A percentile compares a stretch with the other conserved stretches of the same genome.
phyloP scores from a whole-genome alignment of 495 filamentous ascomycete species.

The Cetradonia linearis region DNA sequence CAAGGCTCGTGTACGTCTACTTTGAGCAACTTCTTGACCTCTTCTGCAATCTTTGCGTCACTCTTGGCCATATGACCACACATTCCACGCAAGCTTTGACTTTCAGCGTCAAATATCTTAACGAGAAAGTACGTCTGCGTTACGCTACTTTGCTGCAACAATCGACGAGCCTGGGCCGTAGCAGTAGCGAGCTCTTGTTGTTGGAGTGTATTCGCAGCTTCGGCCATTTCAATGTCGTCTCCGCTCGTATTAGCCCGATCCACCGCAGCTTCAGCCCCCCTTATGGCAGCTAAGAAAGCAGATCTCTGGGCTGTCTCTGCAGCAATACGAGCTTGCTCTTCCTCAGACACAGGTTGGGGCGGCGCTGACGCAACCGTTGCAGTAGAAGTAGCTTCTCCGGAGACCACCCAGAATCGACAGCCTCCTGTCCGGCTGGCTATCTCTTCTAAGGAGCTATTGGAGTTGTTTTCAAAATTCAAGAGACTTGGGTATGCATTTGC shows the following conservation, averaged over 20 bases:
- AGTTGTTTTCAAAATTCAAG: constrained; percentile 3
- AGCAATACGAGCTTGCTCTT: neutral
- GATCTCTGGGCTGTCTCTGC: neutral
- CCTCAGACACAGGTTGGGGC: neutral
- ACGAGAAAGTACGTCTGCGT: constrained; percentile 40
- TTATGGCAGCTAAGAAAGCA: neutral
- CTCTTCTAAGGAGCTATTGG: constrained; percentile 13
- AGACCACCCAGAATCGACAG: constrained; percentile 18
- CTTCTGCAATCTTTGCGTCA: constrained; percentile 37
- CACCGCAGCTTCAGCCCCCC: neutral
- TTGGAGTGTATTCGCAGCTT: constrained; percentile 9
- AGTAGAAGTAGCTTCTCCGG: neutral
- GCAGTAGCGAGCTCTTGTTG: neutral
- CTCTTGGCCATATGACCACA: constrained; percentile 41
- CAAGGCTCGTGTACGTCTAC: constrained; percentile 13
- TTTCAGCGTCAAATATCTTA: constrained; percentile 42
- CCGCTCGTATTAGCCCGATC: neutral
- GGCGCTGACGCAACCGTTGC: neutral
- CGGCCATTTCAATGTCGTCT: constrained; percentile 23
- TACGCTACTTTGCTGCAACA: neutral
- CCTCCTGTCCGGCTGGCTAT: constrained; percentile 11
- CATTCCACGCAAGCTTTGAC: constrained; percentile 40
- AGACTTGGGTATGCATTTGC: constrained; percentile 11
- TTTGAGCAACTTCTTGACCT: constrained; percentile 14
- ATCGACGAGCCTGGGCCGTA: neutral